These are phyloP conservation scores for Cladosporium sp. DNA, from an alignment of 2,329 filamentous ascomycete species.

Conservation along the genomic window DNA sequence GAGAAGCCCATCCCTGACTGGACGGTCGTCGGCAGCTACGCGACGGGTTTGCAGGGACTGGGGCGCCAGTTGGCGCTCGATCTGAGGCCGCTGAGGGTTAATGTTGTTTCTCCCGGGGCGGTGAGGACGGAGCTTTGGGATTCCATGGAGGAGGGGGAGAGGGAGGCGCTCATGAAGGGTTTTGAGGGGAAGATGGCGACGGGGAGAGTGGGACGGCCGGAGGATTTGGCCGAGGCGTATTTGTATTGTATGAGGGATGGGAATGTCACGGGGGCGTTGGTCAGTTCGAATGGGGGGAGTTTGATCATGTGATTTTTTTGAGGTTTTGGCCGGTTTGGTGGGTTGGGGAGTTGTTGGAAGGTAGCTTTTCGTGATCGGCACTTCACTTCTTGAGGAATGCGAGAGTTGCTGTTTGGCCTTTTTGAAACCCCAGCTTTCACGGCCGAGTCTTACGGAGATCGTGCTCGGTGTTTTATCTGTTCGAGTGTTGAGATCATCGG, in stretches of 20 bases:
- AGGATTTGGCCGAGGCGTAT: conserved; percentile 46
- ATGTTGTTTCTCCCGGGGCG: conserved; percentile 54
- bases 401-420: no score
- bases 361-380: background rate
- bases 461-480: no score
- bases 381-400: no score
- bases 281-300: conserved; percentile 33
- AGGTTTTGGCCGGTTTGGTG: no score
- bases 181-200: conserved; percentile 29
- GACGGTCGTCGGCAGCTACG: conserved; percentile 46
- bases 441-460: no score
- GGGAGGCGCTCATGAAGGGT: conserved; percentile 23
- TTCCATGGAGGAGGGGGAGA: conserved; percentile 25
- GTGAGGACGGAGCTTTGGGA: conserved; percentile 43
- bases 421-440: no score
- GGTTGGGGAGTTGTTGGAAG: no score
- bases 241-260: conserved; percentile 45
- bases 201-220: conserved; percentile 33
- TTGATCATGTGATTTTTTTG: conserved; percentile 22
- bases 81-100: conserved; percentile 59
- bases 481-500: no score
- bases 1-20: conserved; percentile 51
- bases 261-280: conserved; percentile 42
- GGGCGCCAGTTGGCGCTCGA: conserved; percentile 56
- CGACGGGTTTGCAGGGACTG: conserved; percentile 50